phyloP scores from a whole-genome alignment of 805 yeast species.

The Wickerhamia fluorescens region DNA sequence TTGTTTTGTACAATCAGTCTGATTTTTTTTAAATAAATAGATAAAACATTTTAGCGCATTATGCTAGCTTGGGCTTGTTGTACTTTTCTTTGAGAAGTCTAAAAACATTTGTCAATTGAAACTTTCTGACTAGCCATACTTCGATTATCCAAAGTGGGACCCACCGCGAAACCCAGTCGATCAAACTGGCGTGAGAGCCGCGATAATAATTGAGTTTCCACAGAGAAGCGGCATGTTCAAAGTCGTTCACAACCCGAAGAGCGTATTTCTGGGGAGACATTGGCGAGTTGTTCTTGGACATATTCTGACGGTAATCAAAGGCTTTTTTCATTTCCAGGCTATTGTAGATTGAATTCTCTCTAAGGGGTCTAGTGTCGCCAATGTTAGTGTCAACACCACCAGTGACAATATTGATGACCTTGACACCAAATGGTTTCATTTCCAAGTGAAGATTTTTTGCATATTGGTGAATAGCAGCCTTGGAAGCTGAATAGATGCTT shows the following conservation, averaged over 20 bases:
- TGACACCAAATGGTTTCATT: constrained; percentile 64
- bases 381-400: constrained; percentile 73
- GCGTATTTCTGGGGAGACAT: constrained; percentile 57
- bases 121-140: constrained; percentile 28
- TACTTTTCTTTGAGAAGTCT: constrained; percentile 16
- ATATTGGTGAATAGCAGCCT: constrained; percentile 72
- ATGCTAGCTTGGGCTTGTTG: too few species aligned
- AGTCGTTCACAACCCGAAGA: constrained; percentile 43
- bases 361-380: constrained; percentile 57
- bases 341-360: constrained; percentile 47
- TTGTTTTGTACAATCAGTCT: too few species aligned
- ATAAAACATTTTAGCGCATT: too few species aligned
- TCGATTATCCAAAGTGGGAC: constrained; percentile 46
- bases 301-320: constrained; percentile 43
- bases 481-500: constrained; percentile 56
- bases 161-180: constrained; percentile 15
- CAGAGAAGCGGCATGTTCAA: constrained; percentile 26
- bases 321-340: constrained; percentile 45
- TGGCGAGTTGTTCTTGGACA: constrained; percentile 59
- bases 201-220: constrained; percentile 45
- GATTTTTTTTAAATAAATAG: too few species aligned
- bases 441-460: constrained; percentile 59
- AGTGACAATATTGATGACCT: constrained; percentile 62
- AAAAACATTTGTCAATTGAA: constrained; percentile 21
- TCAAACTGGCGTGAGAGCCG: constrained; percentile 41